Base-by-base conservation (phyloP, 768 basidiomycete genomes). In the Rhodocollybia butyracea region DNA sequence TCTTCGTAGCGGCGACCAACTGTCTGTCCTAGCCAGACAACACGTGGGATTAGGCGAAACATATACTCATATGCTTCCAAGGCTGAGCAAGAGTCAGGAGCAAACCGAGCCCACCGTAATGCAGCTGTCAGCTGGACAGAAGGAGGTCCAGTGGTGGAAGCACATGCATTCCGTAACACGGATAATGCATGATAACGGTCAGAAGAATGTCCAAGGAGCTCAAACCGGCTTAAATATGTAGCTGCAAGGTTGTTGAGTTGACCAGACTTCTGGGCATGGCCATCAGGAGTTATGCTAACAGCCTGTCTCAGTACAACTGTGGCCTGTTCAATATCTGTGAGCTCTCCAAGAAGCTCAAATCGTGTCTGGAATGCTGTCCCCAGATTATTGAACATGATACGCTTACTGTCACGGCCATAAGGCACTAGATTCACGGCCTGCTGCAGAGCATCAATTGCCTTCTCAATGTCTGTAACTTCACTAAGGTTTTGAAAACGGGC, bases 261-360 rank as follows among this genome's bases (percentile, higher is more conserved):
- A 24, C 59, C 3, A 51, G 46, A 24, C 40, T 24, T 52, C 26
- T 38, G 17, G 15, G 56, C n/a, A 29, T 58, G 57, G 24, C 46
- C 42, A 3, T 58, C 32, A 21, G 57, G 46, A 30, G 38, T 30
- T 22, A 58, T n/a, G 8, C 29, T 12, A 27, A 48, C 30, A 3
- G 57, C 56, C 12, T 48, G 24, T 19, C 50, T 19, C n/a, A 32
- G 52, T 8, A 27, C 22, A 11, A 26, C 34, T 24, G 60, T 59
- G 19, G 57, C 57, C 19, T 39, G 27, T 22, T 60, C 59, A 22
- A 60, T 30, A 45, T 56, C 55, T n/a, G 8, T 19, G 19, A 60
- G 27, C 2, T 60, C 40, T 12, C 40, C 59, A 19, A 55, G 36
- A 24, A 30, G 42, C 38, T 60, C 54, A 43, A 60, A 60, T 19